phyloP scores from a whole-genome alignment of 495 filamentous ascomycete species.

The Gamarada debralockiae region DNA sequence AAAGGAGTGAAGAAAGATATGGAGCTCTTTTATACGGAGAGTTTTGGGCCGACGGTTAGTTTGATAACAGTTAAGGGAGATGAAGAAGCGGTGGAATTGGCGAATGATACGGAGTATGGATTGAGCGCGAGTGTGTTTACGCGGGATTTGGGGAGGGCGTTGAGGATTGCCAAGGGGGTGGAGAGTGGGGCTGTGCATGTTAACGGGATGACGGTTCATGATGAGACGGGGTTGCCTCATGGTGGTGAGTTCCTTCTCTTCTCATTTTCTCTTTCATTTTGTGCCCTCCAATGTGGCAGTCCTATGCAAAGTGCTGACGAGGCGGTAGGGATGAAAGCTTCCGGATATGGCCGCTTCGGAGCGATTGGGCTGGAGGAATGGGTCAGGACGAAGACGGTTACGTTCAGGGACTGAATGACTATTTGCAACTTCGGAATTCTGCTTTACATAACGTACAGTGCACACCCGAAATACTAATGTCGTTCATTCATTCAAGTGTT shows the following conservation, averaged over 20 bases:
- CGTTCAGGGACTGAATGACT: constrained; percentile 26
- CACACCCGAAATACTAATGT: no score
- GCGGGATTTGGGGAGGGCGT: constrained; percentile 66
- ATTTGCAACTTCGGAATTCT: no score
- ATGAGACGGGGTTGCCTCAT: constrained; percentile 75
- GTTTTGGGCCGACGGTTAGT: constrained; percentile 75
- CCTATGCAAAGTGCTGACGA: background rate
- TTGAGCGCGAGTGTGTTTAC: constrained; percentile 87
- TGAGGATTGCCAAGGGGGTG: constrained; percentile 70
- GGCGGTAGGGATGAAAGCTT: constrained; percentile 62
- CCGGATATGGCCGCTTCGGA: constrained; percentile 70
- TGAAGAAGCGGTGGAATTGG: constrained; percentile 69
- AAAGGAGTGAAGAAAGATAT: constrained; percentile 69
- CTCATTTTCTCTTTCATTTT: no score
- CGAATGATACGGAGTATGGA: constrained; percentile 81
- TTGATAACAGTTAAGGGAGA: constrained; percentile 53
- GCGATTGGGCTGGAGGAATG: constrained; percentile 63
- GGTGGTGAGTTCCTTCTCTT: constrained; percentile 43
- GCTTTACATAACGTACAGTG: no score
- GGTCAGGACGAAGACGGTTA: constrained; percentile 79
- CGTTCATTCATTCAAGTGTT: no score
- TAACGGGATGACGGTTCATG: constrained; percentile 81
- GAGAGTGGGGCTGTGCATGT: constrained; percentile 87
- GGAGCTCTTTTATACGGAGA: constrained; percentile 79
- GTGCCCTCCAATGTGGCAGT: no score